Evolutionary conservation across 305 asterid genomes (phyloP).

Genomic region (Ajuga reptans): DNA sequence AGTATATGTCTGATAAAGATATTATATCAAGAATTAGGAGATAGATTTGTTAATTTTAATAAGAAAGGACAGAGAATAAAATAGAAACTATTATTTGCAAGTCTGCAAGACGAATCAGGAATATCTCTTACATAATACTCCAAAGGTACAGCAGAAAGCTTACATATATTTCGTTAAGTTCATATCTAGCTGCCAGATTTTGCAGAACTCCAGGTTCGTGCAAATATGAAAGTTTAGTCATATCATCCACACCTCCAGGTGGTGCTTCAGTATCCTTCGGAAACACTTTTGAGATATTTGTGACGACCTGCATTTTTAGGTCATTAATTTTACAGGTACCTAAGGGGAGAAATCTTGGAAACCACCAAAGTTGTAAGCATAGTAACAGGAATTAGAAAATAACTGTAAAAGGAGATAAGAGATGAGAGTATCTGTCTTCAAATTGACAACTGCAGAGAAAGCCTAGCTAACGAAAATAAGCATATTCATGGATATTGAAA

Average conservation of each 20-base stretch:
- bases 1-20: conserved; percentile 74
- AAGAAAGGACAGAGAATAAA: conserved; percentile 8
- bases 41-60: not conserved
- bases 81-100: conserved; percentile 5
- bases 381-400: conserved; percentile 1
- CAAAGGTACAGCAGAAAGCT: conserved; percentile 26
- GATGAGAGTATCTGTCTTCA: conserved; percentile 1
- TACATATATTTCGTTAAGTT: conserved; percentile 95
- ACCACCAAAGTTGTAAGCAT: not conserved
- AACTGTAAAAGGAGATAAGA: not conserved
- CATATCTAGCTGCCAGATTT: conserved; percentile 91
- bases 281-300: conserved; percentile 68
- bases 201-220: conserved; percentile 99
- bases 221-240: conserved; percentile 98
- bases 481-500: not conserved
- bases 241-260: conserved; percentile 99
- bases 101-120: not conserved
- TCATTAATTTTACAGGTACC: conserved; percentile 6
- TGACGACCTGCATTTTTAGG: conserved; percentile 50
- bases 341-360: not conserved
- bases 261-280: conserved; percentile 95
- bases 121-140: not conserved
- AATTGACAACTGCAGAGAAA: conserved; percentile 12
- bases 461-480: conserved; percentile 1
- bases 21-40: conserved; percentile 15